Evolutionary conservation across 768 basidiomycete genomes (phyloP).

Genomic region (Lactifluus rugatus): DNA sequence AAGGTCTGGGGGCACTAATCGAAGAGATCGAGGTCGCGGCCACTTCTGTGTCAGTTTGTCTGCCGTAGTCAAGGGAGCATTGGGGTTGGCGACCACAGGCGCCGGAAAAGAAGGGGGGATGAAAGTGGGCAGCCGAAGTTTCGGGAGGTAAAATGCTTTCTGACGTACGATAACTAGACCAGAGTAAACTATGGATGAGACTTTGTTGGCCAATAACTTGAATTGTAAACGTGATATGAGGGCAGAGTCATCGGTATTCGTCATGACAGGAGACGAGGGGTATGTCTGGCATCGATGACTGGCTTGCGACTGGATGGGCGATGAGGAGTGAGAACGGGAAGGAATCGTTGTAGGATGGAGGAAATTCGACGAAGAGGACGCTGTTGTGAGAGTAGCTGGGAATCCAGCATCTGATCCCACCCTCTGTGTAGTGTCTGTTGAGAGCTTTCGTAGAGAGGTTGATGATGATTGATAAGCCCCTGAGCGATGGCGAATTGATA

Average conservation of each 20-base stretch:
- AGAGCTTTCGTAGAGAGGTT: neutral
- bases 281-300: neutral
- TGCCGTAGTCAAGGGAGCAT: neutral
- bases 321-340: neutral
- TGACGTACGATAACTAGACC: neutral
- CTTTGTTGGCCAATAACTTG: neutral
- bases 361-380: neutral
- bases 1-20: neutral
- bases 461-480: neutral
- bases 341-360: conserved; percentile 8
- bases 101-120: neutral
- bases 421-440: neutral
- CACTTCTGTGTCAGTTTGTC: conserved; percentile 44
- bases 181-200: neutral
- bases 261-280: neutral
- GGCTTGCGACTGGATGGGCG: neutral
- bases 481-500: conserved; percentile 6
- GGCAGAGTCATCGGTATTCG: neutral
- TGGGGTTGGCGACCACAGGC: neutral
- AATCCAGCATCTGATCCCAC: neutral
- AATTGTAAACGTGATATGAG: neutral
- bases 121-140: neutral
- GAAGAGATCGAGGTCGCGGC: conserved; percentile 33
- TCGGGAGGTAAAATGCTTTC: neutral
- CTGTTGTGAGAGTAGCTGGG: neutral